These are phyloP conservation scores for Boletus sensibilis DNA, from an alignment of 768 basidiomycete species.

Conservation along the genomic window DNA sequence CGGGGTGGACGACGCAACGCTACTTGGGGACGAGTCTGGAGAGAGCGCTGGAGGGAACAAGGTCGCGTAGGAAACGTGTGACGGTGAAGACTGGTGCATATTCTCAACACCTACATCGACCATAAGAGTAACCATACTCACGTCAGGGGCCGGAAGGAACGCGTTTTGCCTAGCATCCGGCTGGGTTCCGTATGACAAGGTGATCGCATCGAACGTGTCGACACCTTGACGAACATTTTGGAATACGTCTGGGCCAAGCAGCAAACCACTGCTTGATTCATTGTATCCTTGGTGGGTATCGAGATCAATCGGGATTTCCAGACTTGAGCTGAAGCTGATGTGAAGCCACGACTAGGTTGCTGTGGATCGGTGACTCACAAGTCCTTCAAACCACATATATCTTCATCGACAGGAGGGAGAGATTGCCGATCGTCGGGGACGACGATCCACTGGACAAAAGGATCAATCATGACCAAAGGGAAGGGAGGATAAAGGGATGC, in stretches of 20 bases:
- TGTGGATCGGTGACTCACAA: constrained; percentile 18
- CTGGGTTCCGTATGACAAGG: background rate
- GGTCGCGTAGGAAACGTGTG: background rate
- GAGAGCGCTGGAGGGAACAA: constrained; percentile 20
- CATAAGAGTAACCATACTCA: constrained; percentile 7
- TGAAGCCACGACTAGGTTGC: constrained; percentile 8
- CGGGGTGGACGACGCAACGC: constrained; percentile 22
- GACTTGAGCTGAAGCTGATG: background rate
- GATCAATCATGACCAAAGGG: constrained; percentile 11
- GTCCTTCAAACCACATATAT: constrained; percentile 12
- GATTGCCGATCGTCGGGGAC: constrained; percentile 14
- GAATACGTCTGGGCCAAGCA: constrained; percentile 4
- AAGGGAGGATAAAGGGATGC: background rate
- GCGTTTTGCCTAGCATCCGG: background rate
- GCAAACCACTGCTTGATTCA: constrained; percentile 10
- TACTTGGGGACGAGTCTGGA: constrained; percentile 25
- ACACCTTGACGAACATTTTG: background rate
- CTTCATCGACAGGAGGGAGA: constrained; percentile 27
- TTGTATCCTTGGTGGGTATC: background rate
- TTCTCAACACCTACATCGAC: background rate
- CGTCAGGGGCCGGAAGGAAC: background rate
- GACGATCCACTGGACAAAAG: constrained; percentile 16
- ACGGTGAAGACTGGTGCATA: background rate
- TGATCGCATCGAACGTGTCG: background rate
- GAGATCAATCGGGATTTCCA: background rate